Base-by-base conservation (phyloP, 768 basidiomycete species). In the Terana coerulea region DNA sequence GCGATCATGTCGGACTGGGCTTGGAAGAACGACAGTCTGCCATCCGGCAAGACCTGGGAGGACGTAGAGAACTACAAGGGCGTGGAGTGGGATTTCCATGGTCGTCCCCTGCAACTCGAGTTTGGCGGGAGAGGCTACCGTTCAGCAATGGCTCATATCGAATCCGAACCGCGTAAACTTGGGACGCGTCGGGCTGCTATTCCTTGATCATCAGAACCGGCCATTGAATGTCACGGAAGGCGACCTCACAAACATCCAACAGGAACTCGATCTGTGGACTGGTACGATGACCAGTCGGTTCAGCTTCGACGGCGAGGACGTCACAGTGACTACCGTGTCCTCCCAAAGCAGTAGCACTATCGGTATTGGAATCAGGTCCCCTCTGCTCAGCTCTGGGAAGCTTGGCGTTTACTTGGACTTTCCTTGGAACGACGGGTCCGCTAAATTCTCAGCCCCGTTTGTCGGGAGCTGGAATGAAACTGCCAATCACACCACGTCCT, bases 91-190 rank as follows among this genome's bases (percentile, higher is more conserved):
- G 60, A 69, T 43, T 79, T 75, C 53, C 78, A 80, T 55, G 79
- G 75, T 0, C 65, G 71, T 14, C 68, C 65, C 1, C 78, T 81
- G 8, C 61, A 75, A 52, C 81, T 80, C 61, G 72, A 76, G 59
- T 79, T 78, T 59, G 77, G 70, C 8, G 74, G n/a, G 76, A 11
- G 74, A 73, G 29, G 59, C 69, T 19, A 62, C 62, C 8, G 65
- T 77, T 28, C 68, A 78, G 58, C 76, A 77, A 54, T 83, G 79
- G 79, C 67, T 83, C 35, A 80, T 77, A 34, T 65, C 77, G 17
- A 81, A 80, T 50, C 80, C 81, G 3, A 81, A 82, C 59, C 71
- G 80, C 24, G 76, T 76, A 3, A 81, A 82, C 59, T 64, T 82
- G 15, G 80, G 79, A 3, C 63, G 76, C 1, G 58, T 80, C 1